Evolutionary conservation across 768 basidiomycete genomes (phyloP).

Genomic region (Tephrocybe sp.): DNA sequence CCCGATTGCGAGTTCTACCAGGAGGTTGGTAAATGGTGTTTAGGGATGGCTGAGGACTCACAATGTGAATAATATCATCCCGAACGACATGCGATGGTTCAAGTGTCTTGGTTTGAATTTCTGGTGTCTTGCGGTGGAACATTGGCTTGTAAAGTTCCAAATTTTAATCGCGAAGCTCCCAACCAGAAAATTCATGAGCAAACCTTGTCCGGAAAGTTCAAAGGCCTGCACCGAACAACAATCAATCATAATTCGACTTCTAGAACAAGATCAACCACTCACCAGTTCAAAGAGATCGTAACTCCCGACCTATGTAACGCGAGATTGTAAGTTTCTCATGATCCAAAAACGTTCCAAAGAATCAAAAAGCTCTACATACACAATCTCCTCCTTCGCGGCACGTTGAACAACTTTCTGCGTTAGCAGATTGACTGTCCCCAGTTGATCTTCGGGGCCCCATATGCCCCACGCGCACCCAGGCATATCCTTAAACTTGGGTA

Average conservation of each 20-base stretch:
- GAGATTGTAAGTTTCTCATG: not conserved
- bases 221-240: constrained; percentile 40
- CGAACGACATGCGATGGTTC: constrained; percentile 25
- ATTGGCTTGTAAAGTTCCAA: constrained; percentile 39
- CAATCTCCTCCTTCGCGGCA: constrained; percentile 56
- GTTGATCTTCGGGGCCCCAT: constrained; percentile 63
- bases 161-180: not conserved
- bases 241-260: not conserved
- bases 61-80: constrained; percentile 58
- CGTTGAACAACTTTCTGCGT: constrained; percentile 60
- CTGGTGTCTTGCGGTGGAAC: constrained; percentile 53
- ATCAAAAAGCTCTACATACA: constrained; percentile 22
- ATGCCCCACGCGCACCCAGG: constrained; percentile 68
- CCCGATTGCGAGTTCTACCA: constrained; percentile 68
- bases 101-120: constrained; percentile 38
- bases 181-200: not conserved
- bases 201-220: constrained; percentile 67
- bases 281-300: constrained; percentile 64
- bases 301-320: constrained; percentile 43
- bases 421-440: constrained; percentile 65
- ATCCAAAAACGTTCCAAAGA: not conserved
- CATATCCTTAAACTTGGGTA: constrained; percentile 46
- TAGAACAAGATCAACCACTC: constrained; percentile 16
- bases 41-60: constrained; percentile 16
- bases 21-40: not conserved